Base-by-base conservation (phyloP, 768 basidiomycete species). In the Amanita pseudoporphyria region DNA sequence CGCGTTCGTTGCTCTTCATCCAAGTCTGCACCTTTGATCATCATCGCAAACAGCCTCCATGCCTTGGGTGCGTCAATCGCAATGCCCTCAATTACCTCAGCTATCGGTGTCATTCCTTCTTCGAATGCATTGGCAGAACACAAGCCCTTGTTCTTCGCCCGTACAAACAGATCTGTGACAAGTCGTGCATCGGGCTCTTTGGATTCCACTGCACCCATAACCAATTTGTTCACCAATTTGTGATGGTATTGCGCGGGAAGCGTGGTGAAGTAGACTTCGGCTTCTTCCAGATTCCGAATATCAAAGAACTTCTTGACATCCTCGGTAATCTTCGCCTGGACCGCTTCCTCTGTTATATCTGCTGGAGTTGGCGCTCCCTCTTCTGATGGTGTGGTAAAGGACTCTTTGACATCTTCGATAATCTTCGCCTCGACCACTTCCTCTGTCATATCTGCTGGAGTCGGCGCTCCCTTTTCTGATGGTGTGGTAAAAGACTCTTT, bases 51-150 rank as follows among this genome's bases (percentile, higher is more conserved):
- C 52, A 82, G 77, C 37, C 73, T 64, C 69, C 84, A 84, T 0
- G 92, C 95, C 59, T 83, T 84, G 7, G 95, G 94, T 40, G 86
- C 87, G 62, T 98, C 93, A 57, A 93, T 83, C 26, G 84, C 82
- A 51, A 93, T 77, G 60, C 97, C 93, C 58, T 92, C 90, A 58
- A 98, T 73, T 49, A 82, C 66, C 65, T 91, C 88, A 22, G 83
- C 79, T 45, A 79, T 72, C 0, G 76, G 72, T 40, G 60, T 61
- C 63, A 95, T 81, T 12, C 90, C 89, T 52, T 82, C 75, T 66
- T 90, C 84, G 63, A 96, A 82, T 3, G 76, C 64, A 3, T 73
- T 76, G 3, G 72, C 44, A 1, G 79, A 71, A 54, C 82, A 80
- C 28, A 83, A 67, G 36, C 70, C 71, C 67, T 83, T 86, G 37